Evolutionary conservation across 208 protist genomes (phyloP).

Genomic region (Acanthamoeba triangularis): DNA sequence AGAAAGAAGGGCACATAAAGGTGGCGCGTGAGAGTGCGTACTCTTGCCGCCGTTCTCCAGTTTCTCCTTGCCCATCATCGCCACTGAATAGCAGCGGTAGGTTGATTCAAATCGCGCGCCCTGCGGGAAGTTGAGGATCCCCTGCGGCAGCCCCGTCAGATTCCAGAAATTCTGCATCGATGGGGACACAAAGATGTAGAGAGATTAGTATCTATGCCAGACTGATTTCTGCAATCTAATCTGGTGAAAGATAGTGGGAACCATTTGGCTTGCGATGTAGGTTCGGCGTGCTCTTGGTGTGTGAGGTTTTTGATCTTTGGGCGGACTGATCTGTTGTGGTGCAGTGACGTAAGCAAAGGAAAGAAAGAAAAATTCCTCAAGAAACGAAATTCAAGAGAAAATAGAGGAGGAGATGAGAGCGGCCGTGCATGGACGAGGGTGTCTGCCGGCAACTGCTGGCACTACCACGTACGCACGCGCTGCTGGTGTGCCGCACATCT

Average conservation of each 20-base stretch:
- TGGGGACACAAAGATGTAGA: neutral
- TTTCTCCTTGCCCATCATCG: constrained; percentile 47
- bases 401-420: neutral
- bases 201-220: too few relatives aligned
- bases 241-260: too few relatives aligned
- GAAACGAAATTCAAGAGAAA: neutral
- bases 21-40: neutral
- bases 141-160: neutral
- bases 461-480: neutral
- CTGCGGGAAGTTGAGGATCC: constrained; percentile 26
- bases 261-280: too few relatives aligned
- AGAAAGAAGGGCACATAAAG: neutral
- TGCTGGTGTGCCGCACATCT: neutral
- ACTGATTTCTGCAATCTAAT: too few relatives aligned
- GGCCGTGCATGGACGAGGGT: neutral
- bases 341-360: neutral
- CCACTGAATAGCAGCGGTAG: constrained; percentile 47
- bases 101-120: neutral
- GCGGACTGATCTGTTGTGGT: neutral
- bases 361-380: neutral
- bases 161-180: constrained; percentile 32
- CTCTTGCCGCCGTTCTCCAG: constrained; percentile 69
- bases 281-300: neutral
- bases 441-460: neutral
- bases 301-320: neutral